These are phyloP conservation scores for Porphyra umbilicalis DNA, from an alignment of 31 red algal species.

Conservation along the genomic window DNA sequence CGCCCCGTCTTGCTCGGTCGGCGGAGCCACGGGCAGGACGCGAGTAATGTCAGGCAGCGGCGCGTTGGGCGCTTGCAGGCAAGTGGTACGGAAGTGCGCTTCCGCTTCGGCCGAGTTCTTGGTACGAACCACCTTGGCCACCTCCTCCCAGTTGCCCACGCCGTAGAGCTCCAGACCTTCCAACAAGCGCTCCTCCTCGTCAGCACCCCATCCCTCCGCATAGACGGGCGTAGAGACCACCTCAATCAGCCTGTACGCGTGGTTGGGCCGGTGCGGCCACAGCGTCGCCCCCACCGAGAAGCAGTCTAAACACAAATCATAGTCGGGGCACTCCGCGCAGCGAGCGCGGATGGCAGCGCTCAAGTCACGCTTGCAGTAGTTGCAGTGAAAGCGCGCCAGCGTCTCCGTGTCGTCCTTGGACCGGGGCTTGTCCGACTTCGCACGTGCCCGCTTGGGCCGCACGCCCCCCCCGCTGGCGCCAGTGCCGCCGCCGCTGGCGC, in stretches of 20 bases:
- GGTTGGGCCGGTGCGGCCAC: slow-evolving; percentile 41
- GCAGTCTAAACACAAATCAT: slow-evolving; percentile 78
- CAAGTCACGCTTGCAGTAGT: slow-evolving; percentile 80
- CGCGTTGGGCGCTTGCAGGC: slow-evolving; percentile 28
- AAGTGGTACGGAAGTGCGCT: slow-evolving; percentile 65
- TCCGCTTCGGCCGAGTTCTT: slow-evolving; percentile 50
- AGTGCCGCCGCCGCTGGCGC: background rate
- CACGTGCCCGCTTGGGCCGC: background rate
- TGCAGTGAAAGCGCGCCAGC: slow-evolving; percentile 69
- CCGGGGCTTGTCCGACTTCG: background rate
- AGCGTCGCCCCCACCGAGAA: slow-evolving; percentile 86
- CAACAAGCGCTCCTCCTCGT: slow-evolving; percentile 75
- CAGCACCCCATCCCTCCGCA: slow-evolving; percentile 50
- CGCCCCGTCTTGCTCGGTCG: background rate
- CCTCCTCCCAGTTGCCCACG: slow-evolving; percentile 56
- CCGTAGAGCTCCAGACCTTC: slow-evolving; percentile 51
- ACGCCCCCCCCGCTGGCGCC: background rate
- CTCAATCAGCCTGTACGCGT: slow-evolving; percentile 80
- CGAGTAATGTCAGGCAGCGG: slow-evolving; percentile 46
- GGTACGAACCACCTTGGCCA: slow-evolving; percentile 72
- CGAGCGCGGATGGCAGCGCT: slow-evolving; percentile 61
- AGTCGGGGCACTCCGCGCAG: slow-evolving; percentile 65
- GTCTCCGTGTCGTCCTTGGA: slow-evolving; percentile 4
- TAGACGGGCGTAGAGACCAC: slow-evolving; percentile 25
- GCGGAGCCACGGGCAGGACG: slow-evolving; percentile 5